Base-by-base conservation (phyloP, 345 rosid species). In the Salix caprea region DNA sequence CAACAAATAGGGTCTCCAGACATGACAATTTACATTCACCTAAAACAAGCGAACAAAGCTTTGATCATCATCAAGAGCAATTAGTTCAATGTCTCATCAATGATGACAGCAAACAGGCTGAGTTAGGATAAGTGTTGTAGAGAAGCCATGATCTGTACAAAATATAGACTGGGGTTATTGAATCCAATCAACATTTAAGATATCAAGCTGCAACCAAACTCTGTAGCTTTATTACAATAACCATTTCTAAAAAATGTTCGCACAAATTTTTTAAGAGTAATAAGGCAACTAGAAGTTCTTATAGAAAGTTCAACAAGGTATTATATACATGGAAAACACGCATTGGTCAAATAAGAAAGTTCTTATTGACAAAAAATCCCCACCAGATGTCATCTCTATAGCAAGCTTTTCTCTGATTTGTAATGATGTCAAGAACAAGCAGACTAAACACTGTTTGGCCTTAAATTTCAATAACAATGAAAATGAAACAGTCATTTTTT, bases 11-110 rank as follows among this genome's bases (percentile, higher is more conserved):
- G 54, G 92, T 82, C 65, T 91, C 96, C 82, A 89, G 71, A 68
- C 87, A 87, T 62, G 87, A 76, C 67, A 92, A 79, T 67, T 84
- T 85, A 78, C 97, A 89, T 40, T 87, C 93, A 65, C 88, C 99
- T 96, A 83, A 40, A 78, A 73, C 73, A 75, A 69, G 71, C 26
- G 71, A 24, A 77, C 60, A 68, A 21, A 54, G 61, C 23, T 56
- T 61, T 37, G 39, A 60, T 62, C 24, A 44, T 65, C 39, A 75
- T 18, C 48, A 69, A 32, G 72, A 61, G 58, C 40, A 71, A 7
- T 34, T 48, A 18, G 9, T 7, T 68, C 66, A 34, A 61, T 26
- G 18, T 34, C 62, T 69, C 18, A 14, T 18, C 23, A 54, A 54
- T 5, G 24, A 67, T 67, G 24, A 65, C 21, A 46, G 10, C 65